Percentiles rank a stretch among this genome's conserved stretches.
Conservation (phyloP, 805 yeast species). For the Yarrowia porcina region DNA sequence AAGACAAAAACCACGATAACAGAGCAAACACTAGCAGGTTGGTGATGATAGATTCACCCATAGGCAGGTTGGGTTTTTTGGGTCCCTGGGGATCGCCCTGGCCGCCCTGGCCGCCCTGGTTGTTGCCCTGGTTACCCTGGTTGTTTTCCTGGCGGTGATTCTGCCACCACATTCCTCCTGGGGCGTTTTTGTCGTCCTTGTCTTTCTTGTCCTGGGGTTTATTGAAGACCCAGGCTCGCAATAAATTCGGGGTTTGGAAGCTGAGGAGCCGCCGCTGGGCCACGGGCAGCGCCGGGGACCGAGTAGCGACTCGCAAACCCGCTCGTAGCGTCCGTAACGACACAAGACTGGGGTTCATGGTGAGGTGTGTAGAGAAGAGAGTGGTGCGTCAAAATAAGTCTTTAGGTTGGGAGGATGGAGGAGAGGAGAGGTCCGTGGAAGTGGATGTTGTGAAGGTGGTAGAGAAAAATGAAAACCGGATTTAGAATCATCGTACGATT, state of each 20-base stretch:
- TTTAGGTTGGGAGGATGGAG: not conserved
- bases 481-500: not conserved
- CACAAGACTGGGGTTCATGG: constrained; percentile 18
- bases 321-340: constrained; percentile 23
- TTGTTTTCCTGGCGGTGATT: not conserved
- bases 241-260: not conserved
- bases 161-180: constrained; percentile 23
- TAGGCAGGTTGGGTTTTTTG: constrained; percentile 26
- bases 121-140: not conserved
- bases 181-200: constrained; percentile 6
- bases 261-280: not conserved
- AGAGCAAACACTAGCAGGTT: constrained; percentile 24
- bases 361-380: not conserved
- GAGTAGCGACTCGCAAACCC: not conserved
- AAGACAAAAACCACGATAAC: constrained; percentile 11
- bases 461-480: not conserved
- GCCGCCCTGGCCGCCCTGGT: not conserved
- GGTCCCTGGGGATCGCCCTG: constrained; percentile 15
- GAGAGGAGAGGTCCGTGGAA: too few relatives aligned
- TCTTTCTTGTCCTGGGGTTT: not conserved
- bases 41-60: constrained; percentile 13
- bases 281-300: not conserved
- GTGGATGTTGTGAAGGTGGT: not conserved
- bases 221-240: constrained; percentile 15
- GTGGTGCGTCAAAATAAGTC: not conserved